These are phyloP conservation scores for Cystoderma amianthinum DNA, from an alignment of 768 basidiomycete species.

Conservation along the genomic window DNA sequence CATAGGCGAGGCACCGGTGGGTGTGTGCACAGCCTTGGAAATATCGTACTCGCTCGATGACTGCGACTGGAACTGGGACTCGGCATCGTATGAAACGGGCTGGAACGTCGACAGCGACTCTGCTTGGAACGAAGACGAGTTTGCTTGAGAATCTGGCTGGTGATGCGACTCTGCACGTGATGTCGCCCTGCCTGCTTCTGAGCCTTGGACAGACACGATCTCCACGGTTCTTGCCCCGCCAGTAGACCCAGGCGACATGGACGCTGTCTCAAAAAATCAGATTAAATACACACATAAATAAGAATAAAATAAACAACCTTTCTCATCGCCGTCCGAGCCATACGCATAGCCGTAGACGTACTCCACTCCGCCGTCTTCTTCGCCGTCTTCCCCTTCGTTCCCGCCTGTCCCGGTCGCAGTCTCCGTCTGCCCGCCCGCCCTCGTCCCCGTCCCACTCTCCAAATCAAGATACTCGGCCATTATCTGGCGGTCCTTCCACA, in stretches of 20 bases:
- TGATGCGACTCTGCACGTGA: too few species aligned
- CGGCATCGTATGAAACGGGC: too few species aligned
- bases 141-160: too few species aligned
- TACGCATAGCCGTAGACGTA: slow-evolving; percentile 34
- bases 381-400: slow-evolving; percentile 11
- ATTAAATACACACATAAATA: background rate
- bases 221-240: slow-evolving; percentile 33
- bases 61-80: too few species aligned
- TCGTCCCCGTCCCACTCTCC: background rate
- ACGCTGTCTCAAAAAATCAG: background rate
- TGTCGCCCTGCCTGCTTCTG: too few species aligned
- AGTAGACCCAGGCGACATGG: slow-evolving; percentile 8
- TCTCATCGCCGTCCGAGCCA: background rate
- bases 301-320: background rate
- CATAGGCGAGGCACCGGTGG: too few species aligned
- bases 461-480: background rate
- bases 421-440: slow-evolving; percentile 3
- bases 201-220: too few species aligned
- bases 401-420: slow-evolving; percentile 4
- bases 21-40: too few species aligned
- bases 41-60: too few species aligned
- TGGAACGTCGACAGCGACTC: background rate
- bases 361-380: slow-evolving; percentile 16
- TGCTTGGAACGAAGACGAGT: background rate
- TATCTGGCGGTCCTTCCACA: background rate